phyloP scores from a whole-genome alignment of 805 yeast genomes.

The Starmerella sp. region DNA sequence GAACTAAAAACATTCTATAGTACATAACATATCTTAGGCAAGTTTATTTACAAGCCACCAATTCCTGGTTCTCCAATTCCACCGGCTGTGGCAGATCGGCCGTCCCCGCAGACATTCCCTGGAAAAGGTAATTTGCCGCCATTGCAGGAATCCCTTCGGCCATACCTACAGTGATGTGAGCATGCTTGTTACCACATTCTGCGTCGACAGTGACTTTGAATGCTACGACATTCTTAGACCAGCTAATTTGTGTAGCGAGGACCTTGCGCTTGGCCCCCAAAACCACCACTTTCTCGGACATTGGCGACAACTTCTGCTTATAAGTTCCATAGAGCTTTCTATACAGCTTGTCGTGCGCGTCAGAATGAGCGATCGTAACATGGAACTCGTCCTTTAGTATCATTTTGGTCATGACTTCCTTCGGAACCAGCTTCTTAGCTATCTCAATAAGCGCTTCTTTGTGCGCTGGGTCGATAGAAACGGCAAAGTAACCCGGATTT shows the following conservation, averaged over 20 bases:
- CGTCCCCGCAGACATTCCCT: background rate
- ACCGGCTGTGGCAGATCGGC: background rate
- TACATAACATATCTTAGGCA: background rate
- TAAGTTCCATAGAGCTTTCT: constrained; percentile 4
- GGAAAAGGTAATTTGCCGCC: constrained; percentile 8
- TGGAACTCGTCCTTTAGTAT: constrained; percentile 24
- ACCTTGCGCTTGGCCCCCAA: background rate
- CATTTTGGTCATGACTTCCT: constrained; percentile 10
- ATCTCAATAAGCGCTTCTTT: constrained; percentile 19
- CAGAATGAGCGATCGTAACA: constrained; percentile 28
- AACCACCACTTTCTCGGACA: background rate
- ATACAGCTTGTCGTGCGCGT: background rate
- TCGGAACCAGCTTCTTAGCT: constrained; percentile 7
- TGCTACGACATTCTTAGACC: constrained; percentile 45
- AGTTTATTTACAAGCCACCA: background rate
- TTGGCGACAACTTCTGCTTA: background rate
- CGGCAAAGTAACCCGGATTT: constrained; percentile 35
- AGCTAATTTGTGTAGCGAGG: constrained; percentile 35
- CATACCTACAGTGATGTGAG: constrained; percentile 66
- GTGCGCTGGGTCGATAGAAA: constrained; percentile 26
- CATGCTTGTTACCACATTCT: constrained; percentile 34
- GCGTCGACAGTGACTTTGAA: constrained; percentile 35
- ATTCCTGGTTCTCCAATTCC: background rate
- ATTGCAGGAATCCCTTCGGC: constrained; percentile 4
- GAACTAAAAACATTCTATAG: background rate